A percentile compares a stretch with the other conserved stretches of the same genome.
phyloP scores from a whole-genome alignment of 352 stramenopile species.

The Globisporangium parvum region DNA sequence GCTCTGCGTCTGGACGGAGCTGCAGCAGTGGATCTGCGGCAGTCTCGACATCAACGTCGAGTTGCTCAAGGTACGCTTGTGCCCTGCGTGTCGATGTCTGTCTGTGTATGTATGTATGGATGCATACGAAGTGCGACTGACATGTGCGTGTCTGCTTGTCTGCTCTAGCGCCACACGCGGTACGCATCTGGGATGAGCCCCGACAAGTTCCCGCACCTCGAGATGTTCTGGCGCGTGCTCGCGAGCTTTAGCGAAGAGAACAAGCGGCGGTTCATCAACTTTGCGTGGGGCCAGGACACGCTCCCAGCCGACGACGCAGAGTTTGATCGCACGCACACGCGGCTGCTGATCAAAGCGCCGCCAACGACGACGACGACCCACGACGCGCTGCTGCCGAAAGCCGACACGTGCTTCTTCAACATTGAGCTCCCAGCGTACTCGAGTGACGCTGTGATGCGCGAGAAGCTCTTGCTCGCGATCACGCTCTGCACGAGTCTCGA shows the following conservation, averaged over 20 bases:
- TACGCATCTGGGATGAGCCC: constrained; percentile 76
- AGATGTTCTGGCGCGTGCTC: constrained; percentile 74
- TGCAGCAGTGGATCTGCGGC: constrained; percentile 76
- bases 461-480: constrained; percentile 68
- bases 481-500: constrained; percentile 81
- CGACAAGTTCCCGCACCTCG: constrained; percentile 62
- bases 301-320: constrained; percentile 70
- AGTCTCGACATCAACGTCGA: constrained; percentile 72
- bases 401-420: constrained; percentile 85
- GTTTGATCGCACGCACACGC: constrained; percentile 72
- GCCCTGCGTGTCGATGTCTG: constrained; percentile 10
- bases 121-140: background rate
- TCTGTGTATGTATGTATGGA: background rate
- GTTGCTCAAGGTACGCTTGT: constrained; percentile 69
- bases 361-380: constrained; percentile 28
- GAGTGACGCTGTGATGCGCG: constrained; percentile 53
- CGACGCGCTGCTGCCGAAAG: constrained; percentile 62
- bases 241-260: constrained; percentile 59
- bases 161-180: constrained; percentile 52
- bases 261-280: constrained; percentile 81
- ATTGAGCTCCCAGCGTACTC: constrained; percentile 79
- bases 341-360: constrained; percentile 66
- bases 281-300: constrained; percentile 80
- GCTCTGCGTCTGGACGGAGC: constrained; percentile 71
- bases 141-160: constrained; percentile 25